Evolutionary conservation across 2,329 filamentous ascomycete species (phyloP).

Genomic region (Dactylonectria estremocensis): DNA sequence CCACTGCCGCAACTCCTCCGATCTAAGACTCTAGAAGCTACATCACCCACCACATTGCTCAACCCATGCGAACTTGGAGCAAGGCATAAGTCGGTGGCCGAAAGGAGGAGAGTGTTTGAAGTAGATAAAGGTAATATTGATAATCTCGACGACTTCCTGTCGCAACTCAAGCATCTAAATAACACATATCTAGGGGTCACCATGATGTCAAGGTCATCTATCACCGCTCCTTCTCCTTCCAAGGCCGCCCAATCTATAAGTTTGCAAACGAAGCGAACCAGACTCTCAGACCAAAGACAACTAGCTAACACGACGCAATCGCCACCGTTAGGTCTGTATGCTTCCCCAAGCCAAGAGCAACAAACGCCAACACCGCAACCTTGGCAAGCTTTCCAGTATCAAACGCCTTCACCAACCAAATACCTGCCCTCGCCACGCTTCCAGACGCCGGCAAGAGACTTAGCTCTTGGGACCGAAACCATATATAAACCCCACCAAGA

Average conservation of each 20-base stretch:
- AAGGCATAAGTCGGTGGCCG: conserved; percentile 44
- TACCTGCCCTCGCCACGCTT: conserved; percentile 15
- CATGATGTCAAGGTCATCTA: neutral
- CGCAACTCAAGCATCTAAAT: neutral
- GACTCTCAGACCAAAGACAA: neutral
- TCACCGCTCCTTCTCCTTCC: conserved; percentile 4
- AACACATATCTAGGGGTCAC: conserved; percentile 14
- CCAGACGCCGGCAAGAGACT: neutral
- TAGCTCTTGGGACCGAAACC: neutral
- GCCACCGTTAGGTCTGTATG: neutral
- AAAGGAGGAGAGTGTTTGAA: conserved; percentile 46
- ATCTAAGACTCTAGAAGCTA: conserved; percentile 34
- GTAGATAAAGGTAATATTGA: conserved; percentile 7
- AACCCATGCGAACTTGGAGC: conserved; percentile 16
- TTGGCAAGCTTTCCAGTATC: neutral
- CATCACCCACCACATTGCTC: conserved; percentile 5
- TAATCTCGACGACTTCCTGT: conserved; percentile 10
- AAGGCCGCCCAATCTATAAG: conserved; percentile 34
- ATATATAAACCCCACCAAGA: neutral
- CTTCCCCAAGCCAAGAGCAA: neutral
- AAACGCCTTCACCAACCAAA: conserved; percentile 6
- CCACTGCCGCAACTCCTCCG: conserved; percentile 18
- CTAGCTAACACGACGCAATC: neutral
- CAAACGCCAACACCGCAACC: neutral
- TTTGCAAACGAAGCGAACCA: conserved; percentile 23